Percentiles rank a stretch among this genome's conserved stretches.
Evolutionary conservation across 2,329 filamentous ascomycete species (phyloP).

Genomic region (Trichoderma atroviride): DNA sequence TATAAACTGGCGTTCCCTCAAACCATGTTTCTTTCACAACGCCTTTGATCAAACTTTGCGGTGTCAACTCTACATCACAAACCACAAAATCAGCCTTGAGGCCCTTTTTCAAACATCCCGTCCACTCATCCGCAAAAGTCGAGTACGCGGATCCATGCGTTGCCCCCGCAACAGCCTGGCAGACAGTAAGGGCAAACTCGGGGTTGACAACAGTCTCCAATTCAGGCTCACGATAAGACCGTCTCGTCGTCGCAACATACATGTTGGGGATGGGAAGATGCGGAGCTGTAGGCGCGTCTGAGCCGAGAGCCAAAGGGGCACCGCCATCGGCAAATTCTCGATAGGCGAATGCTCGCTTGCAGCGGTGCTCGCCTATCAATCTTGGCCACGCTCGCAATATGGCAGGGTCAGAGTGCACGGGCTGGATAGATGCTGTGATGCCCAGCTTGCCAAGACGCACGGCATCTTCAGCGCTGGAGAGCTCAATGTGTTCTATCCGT

Average conservation of each 20-base stretch:
- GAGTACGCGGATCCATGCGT: constrained; percentile 60
- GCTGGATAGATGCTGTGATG: constrained; percentile 62
- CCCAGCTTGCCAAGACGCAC: constrained; percentile 58
- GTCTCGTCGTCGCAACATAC: constrained; percentile 61
- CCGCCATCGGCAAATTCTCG: constrained; percentile 60
- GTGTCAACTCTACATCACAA: constrained; percentile 53
- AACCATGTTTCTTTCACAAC: constrained; percentile 58
- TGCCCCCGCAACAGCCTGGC: constrained; percentile 56
- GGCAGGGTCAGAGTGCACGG: constrained; percentile 62
- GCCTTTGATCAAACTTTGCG: constrained; percentile 50
- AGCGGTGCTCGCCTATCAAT: constrained; percentile 57
- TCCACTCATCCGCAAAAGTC: constrained; percentile 57
- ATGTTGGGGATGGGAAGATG: constrained; percentile 57
- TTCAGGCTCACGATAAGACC: constrained; percentile 54
- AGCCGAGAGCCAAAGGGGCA: constrained; percentile 59
- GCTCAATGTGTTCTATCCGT: constrained; percentile 67
- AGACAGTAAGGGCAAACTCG: constrained; percentile 56
- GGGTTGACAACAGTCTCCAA: constrained; percentile 51
- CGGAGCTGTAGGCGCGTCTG: constrained; percentile 62
- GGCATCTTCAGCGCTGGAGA: constrained; percentile 58
- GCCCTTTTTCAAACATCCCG: constrained; percentile 56
- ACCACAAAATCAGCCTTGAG: constrained; percentile 60
- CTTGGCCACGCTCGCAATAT: constrained; percentile 63
- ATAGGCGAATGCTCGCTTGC: constrained; percentile 64
- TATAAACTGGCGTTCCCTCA: constrained; percentile 47